Evolutionary conservation across 768 basidiomycete species (phyloP), one percentile per base, ranked within the genome.

Genomic region (Calocybe gangraenosa): DNA sequence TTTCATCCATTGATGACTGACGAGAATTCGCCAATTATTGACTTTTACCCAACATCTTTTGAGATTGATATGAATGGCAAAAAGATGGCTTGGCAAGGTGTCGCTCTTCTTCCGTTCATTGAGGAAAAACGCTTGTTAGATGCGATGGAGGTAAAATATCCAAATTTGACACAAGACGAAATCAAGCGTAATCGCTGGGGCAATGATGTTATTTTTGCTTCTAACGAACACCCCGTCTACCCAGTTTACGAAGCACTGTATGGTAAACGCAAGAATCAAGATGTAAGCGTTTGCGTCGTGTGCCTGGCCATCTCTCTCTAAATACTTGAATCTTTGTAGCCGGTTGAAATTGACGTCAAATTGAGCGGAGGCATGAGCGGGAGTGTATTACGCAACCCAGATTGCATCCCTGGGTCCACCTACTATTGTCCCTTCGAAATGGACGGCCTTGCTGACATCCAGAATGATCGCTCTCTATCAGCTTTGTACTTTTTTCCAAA

Each of bases 31-130:
- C 91, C 92, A 7, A 97, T 98, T 64, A 80, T 92, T 48, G 94
- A 98, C 58, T 98, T 97, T 69, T 98, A 98, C 65, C 95, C 95
- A 0, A 51, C 74, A 0, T 80, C 85, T 13, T 99, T 99, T 63
- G 82, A 94, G 55, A 85, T 98, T 58, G 96, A 99, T 65, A 99
- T 99, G 96, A 99, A 99, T 59, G 96, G 96, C 47, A 98, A 98
- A 70, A 90, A 88, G 67, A 97, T 98, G 94, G 76, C 89, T 6
- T 99, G 96, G 96, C 95, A 99, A 65, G 96, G 96, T 43, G 92
- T 99, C 45, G 94, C 96, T 0, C 71, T 99, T 7, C 71, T 99
- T 17, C 94, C 96, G 0, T 99, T 98, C 71, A 98, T 99, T 51
- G 90, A 98, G 59, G 75, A 84, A 61, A 76, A 75, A 44, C 79